phyloP scores from a whole-genome alignment of 306 rosid species.

The Glycine latifolia region DNA sequence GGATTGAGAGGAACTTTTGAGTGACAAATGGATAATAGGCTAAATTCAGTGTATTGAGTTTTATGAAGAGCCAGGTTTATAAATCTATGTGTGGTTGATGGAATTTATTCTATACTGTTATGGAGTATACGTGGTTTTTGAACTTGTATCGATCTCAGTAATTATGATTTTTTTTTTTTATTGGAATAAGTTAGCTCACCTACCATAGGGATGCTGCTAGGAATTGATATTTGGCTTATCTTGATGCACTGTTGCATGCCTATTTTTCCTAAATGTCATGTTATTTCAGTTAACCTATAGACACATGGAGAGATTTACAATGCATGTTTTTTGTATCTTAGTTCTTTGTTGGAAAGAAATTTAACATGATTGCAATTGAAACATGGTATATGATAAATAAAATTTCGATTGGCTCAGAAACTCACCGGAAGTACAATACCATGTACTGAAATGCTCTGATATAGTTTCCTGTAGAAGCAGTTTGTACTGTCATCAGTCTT shows the following conservation, averaged over 20 bases:
- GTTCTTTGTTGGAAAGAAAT: not conserved
- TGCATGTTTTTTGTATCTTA: not conserved
- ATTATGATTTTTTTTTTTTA: no score
- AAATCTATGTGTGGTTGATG: no score
- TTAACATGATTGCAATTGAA: conserved; percentile 19
- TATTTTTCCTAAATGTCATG: conserved; percentile 18
- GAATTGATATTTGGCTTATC: conserved; percentile 14
- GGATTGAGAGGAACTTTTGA: no score
- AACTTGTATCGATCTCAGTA: no score
- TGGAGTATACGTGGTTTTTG: no score
- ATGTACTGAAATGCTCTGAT: not conserved
- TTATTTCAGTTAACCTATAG: conserved; percentile 29
- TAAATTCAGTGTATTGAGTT: no score
- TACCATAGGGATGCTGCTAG: not conserved
- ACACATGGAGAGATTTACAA: not conserved
- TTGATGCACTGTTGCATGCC: not conserved
- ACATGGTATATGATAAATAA: conserved; percentile 19
- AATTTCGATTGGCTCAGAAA: not conserved
- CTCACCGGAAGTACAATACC: not conserved
- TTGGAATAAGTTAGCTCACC: not conserved
- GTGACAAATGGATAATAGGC: no score
- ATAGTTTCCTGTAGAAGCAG: conserved; percentile 21
- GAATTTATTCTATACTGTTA: no score
- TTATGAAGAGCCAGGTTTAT: no score
- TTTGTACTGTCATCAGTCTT: conserved; percentile 4